These are phyloP conservation scores for Solanum piurae DNA, from an alignment of 257 asterid genomes.

Conservation along the genomic window DNA sequence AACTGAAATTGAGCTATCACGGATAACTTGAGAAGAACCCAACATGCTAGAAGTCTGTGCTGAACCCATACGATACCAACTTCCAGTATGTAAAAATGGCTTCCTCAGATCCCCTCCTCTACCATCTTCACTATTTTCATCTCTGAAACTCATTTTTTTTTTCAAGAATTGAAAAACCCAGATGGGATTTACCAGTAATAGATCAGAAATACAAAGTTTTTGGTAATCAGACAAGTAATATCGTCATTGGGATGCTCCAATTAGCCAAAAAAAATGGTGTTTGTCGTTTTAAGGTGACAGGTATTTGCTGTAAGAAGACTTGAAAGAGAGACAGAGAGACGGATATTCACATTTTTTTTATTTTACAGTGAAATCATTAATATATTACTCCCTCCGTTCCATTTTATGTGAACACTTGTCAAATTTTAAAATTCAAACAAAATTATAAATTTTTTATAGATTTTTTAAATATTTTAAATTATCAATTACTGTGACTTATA, in stretches of 20 bases:
- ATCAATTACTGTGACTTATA: too few relatives aligned
- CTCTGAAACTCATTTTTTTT: conserved; percentile 65
- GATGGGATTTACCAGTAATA: background rate
- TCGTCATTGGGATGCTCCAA: background rate
- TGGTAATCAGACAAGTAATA: background rate
- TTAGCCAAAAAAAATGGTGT: background rate
- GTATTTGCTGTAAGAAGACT: background rate
- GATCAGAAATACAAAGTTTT: background rate
- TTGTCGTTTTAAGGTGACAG: background rate
- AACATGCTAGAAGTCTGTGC: conserved; percentile 60
- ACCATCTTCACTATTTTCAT: conserved; percentile 50
- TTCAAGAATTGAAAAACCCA: background rate
- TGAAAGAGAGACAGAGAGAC: background rate
- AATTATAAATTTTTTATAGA: too few relatives aligned
- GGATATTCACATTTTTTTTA: too few relatives aligned
- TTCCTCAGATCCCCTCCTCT: conserved; percentile 54
- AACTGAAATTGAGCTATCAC: conserved; percentile 74
- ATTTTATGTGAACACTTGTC: too few relatives aligned
- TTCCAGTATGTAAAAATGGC: conserved; percentile 87
- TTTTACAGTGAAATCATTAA: too few relatives aligned
- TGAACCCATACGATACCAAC: conserved; percentile 94
- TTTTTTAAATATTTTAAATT: too few relatives aligned
- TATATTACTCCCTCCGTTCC: too few relatives aligned
- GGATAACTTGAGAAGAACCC: conserved; percentile 68
- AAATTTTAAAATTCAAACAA: too few relatives aligned